Conservation (phyloP, 2,329 filamentous ascomycete genomes). For the Diplodia mutila region DNA sequence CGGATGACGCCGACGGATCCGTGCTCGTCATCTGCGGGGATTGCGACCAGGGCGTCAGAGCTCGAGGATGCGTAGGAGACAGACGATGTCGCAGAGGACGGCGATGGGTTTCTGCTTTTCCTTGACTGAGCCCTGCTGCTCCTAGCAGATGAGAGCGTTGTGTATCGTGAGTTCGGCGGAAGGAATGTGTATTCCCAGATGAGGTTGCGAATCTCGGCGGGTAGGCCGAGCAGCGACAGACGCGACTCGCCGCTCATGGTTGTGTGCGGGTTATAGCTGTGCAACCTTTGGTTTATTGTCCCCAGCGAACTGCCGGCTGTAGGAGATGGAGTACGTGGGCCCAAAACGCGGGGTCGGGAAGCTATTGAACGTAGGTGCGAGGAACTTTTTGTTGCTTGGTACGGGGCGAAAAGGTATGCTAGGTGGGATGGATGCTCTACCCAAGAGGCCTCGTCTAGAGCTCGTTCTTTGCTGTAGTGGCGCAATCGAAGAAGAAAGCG, state of each 20-base stretch:
- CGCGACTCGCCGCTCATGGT: conserved; percentile 11
- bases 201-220: conserved; percentile 26
- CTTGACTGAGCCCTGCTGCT: background rate
- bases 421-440: background rate
- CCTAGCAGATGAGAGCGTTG: conserved; percentile 1
- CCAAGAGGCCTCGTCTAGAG: conserved; percentile 1
- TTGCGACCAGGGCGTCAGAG: background rate
- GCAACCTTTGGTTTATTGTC: background rate
- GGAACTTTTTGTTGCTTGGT: background rate
- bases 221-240: conserved; percentile 25
- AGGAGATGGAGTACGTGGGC: background rate
- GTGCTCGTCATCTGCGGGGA: conserved; percentile 12
- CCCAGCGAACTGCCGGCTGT: background rate
- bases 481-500: background rate
- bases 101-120: conserved; percentile 2
- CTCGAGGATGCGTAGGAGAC: background rate
- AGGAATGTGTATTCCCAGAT: conserved; percentile 28
- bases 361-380: background rate
- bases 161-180: conserved; percentile 5
- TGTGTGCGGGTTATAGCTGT: background rate
- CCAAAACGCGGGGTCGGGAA: background rate
- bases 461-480: background rate
- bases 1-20: background rate
- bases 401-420: background rate
- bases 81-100: background rate